Base-by-base conservation (phyloP, 208 protist species). In the Crithidia sp. region DNA sequence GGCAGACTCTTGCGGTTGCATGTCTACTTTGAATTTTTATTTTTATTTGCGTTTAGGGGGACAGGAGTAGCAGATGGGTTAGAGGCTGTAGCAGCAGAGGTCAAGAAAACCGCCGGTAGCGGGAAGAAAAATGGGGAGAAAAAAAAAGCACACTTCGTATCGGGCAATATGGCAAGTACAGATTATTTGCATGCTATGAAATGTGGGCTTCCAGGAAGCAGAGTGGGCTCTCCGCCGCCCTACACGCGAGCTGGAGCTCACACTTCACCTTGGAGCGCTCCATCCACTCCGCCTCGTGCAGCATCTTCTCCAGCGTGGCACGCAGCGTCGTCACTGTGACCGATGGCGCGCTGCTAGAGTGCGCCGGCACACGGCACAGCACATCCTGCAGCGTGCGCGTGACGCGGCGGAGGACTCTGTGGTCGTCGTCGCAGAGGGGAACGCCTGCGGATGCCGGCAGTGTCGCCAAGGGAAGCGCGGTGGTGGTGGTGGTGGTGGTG, bases 281-380 rank as follows among this genome's bases (percentile, higher is more conserved):
- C 88, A 96, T 89, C 84, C 86, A 92, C 47, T 61, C 50, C 37
- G 72, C 77, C 71, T 96, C 87, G 8, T 47, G 66, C 28, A 77
- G 36, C 60, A 94, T 69, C 17, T 66, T 47, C 28, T 43, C 44
- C 8, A 93, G 61, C 10, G 81, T 78, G 43, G 19, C 37, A 13
- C 65, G 70, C 41, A 81, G 49, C 6, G 65, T 49, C 14, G 45
- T 67, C 9, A 3, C 8, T 3, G 14, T 39, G 5, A 4, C 39
- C 2, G 3, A 7, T 39, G 50, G 4, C 2, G 3, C 10, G 10
- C 37, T 5, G 0, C 40, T 19, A 43, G 53, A 40, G 7, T 52
- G 3, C n/a, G 65, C 19, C 19, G 6, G 2, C n/a, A 47, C 7
- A 2, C 47, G 37, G 16, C 13, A 16, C 47, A 79, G 64, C 8